Evolutionary conservation across 345 rosid species (phyloP), one percentile per base, ranked within the genome.

Genomic region (Hypericum androsaemum): DNA sequence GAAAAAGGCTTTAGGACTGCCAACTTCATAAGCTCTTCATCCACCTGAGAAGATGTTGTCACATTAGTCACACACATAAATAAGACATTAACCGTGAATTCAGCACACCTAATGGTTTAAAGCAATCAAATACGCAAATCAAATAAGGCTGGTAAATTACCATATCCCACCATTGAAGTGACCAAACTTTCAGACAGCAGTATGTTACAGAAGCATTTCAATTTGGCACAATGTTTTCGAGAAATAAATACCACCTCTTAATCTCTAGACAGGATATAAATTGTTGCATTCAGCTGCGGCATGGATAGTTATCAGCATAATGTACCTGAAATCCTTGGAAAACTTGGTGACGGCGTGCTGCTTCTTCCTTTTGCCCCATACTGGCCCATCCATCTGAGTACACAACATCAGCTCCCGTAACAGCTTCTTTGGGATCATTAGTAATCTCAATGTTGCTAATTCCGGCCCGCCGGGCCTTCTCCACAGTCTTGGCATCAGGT

Each of bases 351-450:
- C 97, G 90, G 49, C 69, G 50, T 52, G 86, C 94, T 56, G 97
- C 94, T 79, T 92, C 97, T 56, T 92, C 94, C 71, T 85, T 92
- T 59, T 92, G 98, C 17, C 98, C 97, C 97, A 85, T 81, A 67
- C 97, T 88, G 54, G 98, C 97, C 98, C 97, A 83, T 56, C 80
- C 97, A 68, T 92, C 98, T 12, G 98, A 88, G 78, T 81, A 92
- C n/a, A 92, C 97, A 57, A 92, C 94, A 83, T 92, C 95, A 59
- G 94, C 95, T 61, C 80, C 90, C 60, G 57, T 64, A 13, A 92
- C 89, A 61, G 88, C 97, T 76, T 88, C 95, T 61, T 76, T 86
- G 17, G 88, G 80, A 68, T 92, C 95, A 64, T 83, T 76, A 56
- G 74, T 76, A 52, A 92, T 83, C 77, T 92, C 95, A 38, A 92